Evolutionary conservation across 805 yeast species (phyloP), one percentile per base, ranked within the genome.

Genomic region (Wickerhamiella slavikovae): DNA sequence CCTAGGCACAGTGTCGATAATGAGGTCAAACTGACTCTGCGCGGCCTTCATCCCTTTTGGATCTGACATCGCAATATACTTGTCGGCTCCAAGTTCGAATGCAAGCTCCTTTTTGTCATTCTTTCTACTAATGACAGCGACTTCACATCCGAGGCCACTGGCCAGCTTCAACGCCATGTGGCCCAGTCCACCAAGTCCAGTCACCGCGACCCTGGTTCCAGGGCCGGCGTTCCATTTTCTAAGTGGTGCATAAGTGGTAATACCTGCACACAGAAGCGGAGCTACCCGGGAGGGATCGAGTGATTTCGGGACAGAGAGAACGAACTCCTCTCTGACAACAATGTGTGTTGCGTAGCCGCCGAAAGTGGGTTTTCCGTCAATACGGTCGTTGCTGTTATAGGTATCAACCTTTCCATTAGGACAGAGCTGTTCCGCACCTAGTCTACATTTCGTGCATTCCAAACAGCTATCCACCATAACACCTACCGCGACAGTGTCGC

Each of bases 401-500:
- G 85, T 75, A 29, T 54, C 51, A 26, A 60, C 58, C n/a, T 35
- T 25, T 11, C 57, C 45, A n/a, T 42, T 39, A 10, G 49, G 29
- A 54, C 89, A 76, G 57, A 66, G 67, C 39, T 52, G 60, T 41
- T 71, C 73, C 45, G 69, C 62, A 39, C 57, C 60, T 21, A 45
- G 38, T 15, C 57, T 47, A 58, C 82, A 78, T 43, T 70, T 59
- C 25, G 57, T 45, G 52, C 91, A 78, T 11, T 64, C 53, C 31
- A 58, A 49, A 55, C 89, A 76, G 22, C 75, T 55, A 33, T 54
- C 55, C 17, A 62, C 55, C 44, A 66, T 71, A 19, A 91, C 85
- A 40, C 92, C 92, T 29, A 75, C 62, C 33, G 91, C 92, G 18
- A 74, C 89, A 38, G 79, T 58, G 41, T 79, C 73, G 31, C 92